Percentiles rank a stretch among this genome's conserved stretches.
Conservation (phyloP, 495 filamentous ascomycete genomes). For the Daldinia decipiens region DNA sequence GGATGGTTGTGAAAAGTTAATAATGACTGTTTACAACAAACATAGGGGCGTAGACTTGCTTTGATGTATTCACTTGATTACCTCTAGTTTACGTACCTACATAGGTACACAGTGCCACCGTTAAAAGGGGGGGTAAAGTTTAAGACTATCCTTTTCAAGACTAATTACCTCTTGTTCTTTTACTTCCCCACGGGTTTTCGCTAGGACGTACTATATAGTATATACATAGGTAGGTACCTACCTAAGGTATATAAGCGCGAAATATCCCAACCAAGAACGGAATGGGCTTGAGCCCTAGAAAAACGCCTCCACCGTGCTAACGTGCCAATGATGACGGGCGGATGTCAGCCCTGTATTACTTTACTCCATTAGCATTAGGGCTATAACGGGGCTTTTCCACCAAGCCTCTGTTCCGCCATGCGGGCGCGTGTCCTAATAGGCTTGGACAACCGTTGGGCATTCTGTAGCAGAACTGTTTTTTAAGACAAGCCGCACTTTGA, state of each 20-base stretch:
- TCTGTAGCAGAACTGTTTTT: background rate
- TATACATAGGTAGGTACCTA: too few relatives aligned
- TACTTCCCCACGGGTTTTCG: constrained; percentile 1
- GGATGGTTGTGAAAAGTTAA: background rate
- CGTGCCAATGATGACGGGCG: constrained; percentile 31
- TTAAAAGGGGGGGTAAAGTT: background rate
- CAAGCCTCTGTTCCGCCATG: constrained; percentile 27
- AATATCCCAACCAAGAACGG: background rate
- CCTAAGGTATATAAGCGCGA: constrained; percentile 1
- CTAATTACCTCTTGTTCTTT: too few relatives aligned
- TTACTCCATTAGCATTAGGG: constrained; percentile 25
- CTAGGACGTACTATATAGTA: background rate
- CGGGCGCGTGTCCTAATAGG: background rate
- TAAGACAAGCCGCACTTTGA: constrained; percentile 7
- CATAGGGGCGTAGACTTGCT: background rate
- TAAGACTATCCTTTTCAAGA: background rate
- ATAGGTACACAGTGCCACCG: background rate
- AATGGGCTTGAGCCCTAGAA: constrained; percentile 1
- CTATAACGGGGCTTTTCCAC: constrained; percentile 19
- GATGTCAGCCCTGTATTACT: constrained; percentile 33
- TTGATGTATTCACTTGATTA: background rate
- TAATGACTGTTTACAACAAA: constrained; percentile 1
- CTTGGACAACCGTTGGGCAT: background rate
- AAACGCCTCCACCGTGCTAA: constrained; percentile 3
- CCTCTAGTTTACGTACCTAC: background rate